These are phyloP conservation scores for Tinospora cordifolia DNA, from an alignment of 164 flowering plant genomes.

Conservation along the genomic window DNA sequence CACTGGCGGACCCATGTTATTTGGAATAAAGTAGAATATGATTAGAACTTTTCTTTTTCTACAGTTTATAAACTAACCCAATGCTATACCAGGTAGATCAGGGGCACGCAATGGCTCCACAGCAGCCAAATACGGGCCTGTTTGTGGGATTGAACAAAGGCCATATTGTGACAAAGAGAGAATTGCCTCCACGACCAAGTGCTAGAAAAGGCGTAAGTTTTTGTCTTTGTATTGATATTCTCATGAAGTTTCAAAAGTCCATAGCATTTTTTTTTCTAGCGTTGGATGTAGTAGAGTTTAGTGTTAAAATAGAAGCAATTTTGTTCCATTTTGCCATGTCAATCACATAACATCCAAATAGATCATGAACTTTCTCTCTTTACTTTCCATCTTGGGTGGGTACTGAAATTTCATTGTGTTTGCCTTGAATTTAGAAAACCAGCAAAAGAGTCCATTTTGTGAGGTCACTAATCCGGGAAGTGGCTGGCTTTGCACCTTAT, in stretches of 20 bases:
- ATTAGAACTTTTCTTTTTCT: no score
- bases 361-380: neutral
- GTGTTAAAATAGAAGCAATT: neutral
- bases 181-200: constrained; percentile 48
- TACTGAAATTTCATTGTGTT: neutral
- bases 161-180: constrained; percentile 42
- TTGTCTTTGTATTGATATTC: neutral
- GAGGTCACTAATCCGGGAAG: constrained; percentile 43
- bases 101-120: constrained; percentile 45
- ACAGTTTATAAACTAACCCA: neutral
- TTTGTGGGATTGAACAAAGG: constrained; percentile 67
- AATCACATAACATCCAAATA: neutral
- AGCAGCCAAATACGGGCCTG: constrained; percentile 49
- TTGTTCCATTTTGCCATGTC: neutral
- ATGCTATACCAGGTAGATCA: neutral
- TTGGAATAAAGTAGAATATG: no score
- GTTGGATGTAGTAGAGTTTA: neutral
- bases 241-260: neutral
- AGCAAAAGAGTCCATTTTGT: constrained; percentile 47
- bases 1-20: no score
- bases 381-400: neutral
- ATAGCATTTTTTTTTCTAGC: neutral
- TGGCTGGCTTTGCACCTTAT: constrained; percentile 58
- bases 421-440: constrained; percentile 30
- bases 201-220: constrained; percentile 48